Base-by-base conservation (phyloP, 140 eudicot species). In the Bidens hawaiensis region DNA sequence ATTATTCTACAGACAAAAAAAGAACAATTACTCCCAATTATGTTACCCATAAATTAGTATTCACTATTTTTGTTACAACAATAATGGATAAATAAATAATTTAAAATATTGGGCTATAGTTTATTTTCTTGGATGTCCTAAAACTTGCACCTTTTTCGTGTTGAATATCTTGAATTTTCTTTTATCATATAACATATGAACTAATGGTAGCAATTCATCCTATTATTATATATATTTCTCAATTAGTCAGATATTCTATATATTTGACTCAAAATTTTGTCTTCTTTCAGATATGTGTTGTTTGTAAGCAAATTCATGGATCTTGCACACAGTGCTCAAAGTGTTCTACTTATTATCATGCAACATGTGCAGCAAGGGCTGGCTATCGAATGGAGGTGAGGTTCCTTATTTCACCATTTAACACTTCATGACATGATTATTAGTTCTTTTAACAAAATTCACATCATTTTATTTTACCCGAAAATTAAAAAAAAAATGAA, bases 381-480 rank as follows among this genome's bases (percentile, higher is more conserved):
- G 98, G 98, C 25, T 87, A 87, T 54, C 96, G 95, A 54, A 91
- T 91, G 98, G 98, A 91, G 98, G 98, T 91, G 46, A 66, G 72
- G 2, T 42, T 15, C 24, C 49, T 51, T 6, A 22, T 34, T 64
- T 40, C 59, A 59, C 16, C 7, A 10, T 21, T 23, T 9, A 23
- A 41, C 0, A 23, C 55, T 41, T 62, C 21, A 9, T 62, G 42
- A 41, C 54, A n/a, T 30, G n/a, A 28, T 56, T 30, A 19, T 13
- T n/a, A 12, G 23, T 10, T 0, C 41, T 42, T 62, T 62, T 26
- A 23, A 50, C 58, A 50, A 50, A 54, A 27, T 24, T 53, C 14
- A 54, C 2, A 65, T 49, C 12, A 14, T 50, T 40, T 15, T 9
- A 50, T 51, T 6, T 65, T 30, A 25, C 53, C 33, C 24, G 14